These are phyloP conservation scores for Boechera divaricarpa DNA, from an alignment of 345 rosid genomes.

Conservation along the genomic window DNA sequence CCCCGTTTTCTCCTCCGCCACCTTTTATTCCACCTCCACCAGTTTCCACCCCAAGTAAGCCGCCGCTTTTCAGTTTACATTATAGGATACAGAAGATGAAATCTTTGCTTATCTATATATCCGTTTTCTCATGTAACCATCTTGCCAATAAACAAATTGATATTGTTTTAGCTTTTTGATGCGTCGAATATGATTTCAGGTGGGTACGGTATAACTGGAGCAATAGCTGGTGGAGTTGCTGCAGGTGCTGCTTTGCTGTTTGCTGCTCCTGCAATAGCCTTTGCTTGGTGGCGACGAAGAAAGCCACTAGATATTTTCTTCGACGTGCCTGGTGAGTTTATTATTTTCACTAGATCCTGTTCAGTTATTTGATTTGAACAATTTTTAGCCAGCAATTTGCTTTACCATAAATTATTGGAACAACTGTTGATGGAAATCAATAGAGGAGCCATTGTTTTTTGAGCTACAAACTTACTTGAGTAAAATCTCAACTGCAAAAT, in stretches of 20 bases:
- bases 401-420: not conserved
- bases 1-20: constrained; percentile 99
- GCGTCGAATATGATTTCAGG: constrained; percentile 54
- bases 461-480: not conserved
- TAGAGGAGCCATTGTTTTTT: not conserved
- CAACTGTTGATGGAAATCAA: not conserved
- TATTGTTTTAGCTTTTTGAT: not conserved
- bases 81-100: constrained; percentile 8
- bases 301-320: constrained; percentile 90
- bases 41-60: constrained; percentile 69
- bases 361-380: not conserved
- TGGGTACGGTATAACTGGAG: constrained; percentile 83
- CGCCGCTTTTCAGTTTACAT: not conserved
- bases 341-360: not conserved
- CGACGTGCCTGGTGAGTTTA: constrained; percentile 87
- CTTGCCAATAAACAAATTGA: not conserved
- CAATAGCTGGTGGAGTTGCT: constrained; percentile 99
- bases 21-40: constrained; percentile 92
- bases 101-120: constrained; percentile 16
- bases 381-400: not conserved
- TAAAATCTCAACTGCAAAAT: not conserved
- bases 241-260: constrained; percentile 97
- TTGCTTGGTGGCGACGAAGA: constrained; percentile 98
- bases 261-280: constrained; percentile 98
- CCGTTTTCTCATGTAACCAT: not conserved